Base-by-base conservation (phyloP, 345 rosid species). In the Rubroshorea leprosula region DNA sequence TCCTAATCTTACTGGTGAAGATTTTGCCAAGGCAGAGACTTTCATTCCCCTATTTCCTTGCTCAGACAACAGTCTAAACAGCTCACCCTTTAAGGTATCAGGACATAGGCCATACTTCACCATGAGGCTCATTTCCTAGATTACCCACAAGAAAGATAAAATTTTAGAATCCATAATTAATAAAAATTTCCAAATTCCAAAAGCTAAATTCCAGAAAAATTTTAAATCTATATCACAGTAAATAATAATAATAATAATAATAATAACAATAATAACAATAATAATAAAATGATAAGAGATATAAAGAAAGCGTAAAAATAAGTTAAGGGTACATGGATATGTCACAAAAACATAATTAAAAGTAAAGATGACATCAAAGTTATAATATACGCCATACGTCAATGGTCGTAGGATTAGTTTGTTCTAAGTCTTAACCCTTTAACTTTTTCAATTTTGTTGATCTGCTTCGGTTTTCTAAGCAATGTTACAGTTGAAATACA, bases 81-180 rank as follows among this genome's bases (percentile, higher is more conserved):
- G 58, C 69, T 89, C 92, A 17, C 90, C 91, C 75, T 93, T 93
- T 71, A 89, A 74, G 17, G 92, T 87, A 67, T 89, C 83, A 62
- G 69, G 81, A 50, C 51, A 71, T 51, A 93, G 80, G 38, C 85
- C 96, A 74, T 79, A 82, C 68, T 76, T 87, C 51, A 65, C 67
- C 97, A 89, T 83, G 72, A 79, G 79, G 60, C 66, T 80, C 83
- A 77, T 82, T 54, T 93, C 97, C 99, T 93, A 54, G 64, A 69
- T 19, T 35, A 6, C 41, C 7, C 29, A 23, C 43, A 55, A 20
- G 47, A 56, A 19, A 49, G 38, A 9, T 44, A 43, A 51, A 29
- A 59, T 46, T 50, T 35, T 35, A 35, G 12, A 35, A 35, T 2
- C 5, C 41, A 35, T 10, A 35, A 3, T 35, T 13, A 10, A 35